Evolutionary conservation across 495 filamentous ascomycete species (phyloP).

Genomic region (Ascodesmis nigricans): DNA sequence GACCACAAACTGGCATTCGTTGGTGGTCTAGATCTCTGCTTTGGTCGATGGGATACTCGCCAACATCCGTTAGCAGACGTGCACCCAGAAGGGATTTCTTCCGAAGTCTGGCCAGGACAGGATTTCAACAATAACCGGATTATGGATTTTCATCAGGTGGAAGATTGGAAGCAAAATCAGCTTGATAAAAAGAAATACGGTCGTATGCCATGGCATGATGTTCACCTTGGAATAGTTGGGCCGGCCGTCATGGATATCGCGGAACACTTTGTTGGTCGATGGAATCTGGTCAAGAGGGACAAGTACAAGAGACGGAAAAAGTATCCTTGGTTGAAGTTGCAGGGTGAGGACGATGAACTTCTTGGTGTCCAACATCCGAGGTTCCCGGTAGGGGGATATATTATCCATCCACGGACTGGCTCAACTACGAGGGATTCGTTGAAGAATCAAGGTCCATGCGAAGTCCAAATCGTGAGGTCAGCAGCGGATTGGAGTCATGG

Average conservation of each 20-base stretch:
- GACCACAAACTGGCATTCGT: slow-evolving; percentile 82
- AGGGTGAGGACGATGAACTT: slow-evolving; percentile 68
- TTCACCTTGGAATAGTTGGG: slow-evolving; percentile 71
- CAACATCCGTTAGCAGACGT: slow-evolving; percentile 75
- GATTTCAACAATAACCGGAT: slow-evolving; percentile 44
- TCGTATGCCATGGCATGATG: slow-evolving; percentile 96
- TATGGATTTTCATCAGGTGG: slow-evolving; percentile 81
- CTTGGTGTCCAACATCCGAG: slow-evolving; percentile 70
- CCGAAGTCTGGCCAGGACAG: slow-evolving; percentile 84
- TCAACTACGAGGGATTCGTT: slow-evolving; percentile 32
- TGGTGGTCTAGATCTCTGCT: slow-evolving; percentile 87
- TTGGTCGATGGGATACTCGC: slow-evolving; percentile 74
- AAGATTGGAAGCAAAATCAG: slow-evolving; percentile 82
- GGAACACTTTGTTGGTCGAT: slow-evolving; percentile 74
- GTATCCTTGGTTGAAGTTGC: slow-evolving; percentile 64
- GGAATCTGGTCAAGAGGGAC: slow-evolving; percentile 94
- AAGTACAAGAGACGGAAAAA: slow-evolving; percentile 75
- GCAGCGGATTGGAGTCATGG: slow-evolving; percentile 92
- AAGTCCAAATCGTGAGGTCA: slow-evolving; percentile 66
- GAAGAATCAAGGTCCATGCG: slow-evolving; percentile 29
- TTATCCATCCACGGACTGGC: slow-evolving; percentile 55
- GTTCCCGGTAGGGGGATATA: slow-evolving; percentile 66
- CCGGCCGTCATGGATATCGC: slow-evolving; percentile 86
- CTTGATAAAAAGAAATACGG: slow-evolving; percentile 81
- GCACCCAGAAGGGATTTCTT: slow-evolving; percentile 57